These are phyloP conservation scores for Solanum hybrid DNA, from an alignment of 305 asterid species.

Conservation along the genomic window DNA sequence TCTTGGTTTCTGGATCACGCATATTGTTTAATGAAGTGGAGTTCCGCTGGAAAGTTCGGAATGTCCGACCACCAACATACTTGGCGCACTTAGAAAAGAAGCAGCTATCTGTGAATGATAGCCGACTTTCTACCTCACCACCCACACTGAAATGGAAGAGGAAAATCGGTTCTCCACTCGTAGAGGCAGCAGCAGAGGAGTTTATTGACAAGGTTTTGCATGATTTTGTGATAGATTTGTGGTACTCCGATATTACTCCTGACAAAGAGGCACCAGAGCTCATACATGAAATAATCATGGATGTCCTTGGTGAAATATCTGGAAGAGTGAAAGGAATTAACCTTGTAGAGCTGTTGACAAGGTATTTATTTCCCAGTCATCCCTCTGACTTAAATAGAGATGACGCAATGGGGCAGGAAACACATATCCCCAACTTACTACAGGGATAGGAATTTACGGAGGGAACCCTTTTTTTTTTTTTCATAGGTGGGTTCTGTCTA, in stretches of 20 bases:
- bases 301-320: slow-evolving; percentile 83
- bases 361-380: slow-evolving; percentile 28
- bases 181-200: slow-evolving; percentile 81
- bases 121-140: slow-evolving; percentile 53
- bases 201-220: slow-evolving; percentile 65
- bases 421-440: not conserved
- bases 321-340: slow-evolving; percentile 74
- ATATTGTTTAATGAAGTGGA: slow-evolving; percentile 75
- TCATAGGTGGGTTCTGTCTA: not conserved
- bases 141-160: slow-evolving; percentile 80
- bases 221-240: slow-evolving; percentile 80
- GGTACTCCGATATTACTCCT: slow-evolving; percentile 90
- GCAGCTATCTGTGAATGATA: slow-evolving; percentile 76
- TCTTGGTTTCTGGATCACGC: slow-evolving; percentile 67
- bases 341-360: slow-evolving; percentile 85
- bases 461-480: not conserved
- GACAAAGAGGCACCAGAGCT: slow-evolving; percentile 84
- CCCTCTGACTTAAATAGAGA: not conserved
- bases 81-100: slow-evolving; percentile 79
- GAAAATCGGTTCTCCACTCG: slow-evolving; percentile 71
- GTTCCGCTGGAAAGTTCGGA: slow-evolving; percentile 67
- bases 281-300: slow-evolving; percentile 63
- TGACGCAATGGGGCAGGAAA: not conserved
- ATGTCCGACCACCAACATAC: slow-evolving; percentile 43
- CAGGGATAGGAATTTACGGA: not conserved